Evolutionary conservation across 148 eudicot species (phyloP).

Genomic region (Camellia japonica): DNA sequence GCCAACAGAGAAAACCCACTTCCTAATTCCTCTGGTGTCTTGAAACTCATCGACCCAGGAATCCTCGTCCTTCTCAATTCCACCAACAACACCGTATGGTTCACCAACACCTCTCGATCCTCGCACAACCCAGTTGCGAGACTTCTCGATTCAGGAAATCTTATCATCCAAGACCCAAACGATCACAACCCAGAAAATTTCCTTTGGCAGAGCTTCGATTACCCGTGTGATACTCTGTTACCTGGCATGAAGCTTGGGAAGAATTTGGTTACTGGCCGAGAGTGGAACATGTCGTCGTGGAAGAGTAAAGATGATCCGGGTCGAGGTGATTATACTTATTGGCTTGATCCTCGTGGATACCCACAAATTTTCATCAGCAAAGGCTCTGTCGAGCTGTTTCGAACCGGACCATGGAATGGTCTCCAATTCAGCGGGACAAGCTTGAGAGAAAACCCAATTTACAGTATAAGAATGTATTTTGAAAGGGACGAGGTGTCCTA

Average conservation of each 20-base stretch:
- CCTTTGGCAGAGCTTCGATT: constrained; percentile 25
- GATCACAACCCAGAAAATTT: constrained; percentile 7
- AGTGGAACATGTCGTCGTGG: neutral
- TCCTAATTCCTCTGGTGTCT: neutral
- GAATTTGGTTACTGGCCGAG: constrained; percentile 2
- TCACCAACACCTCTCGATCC: neutral
- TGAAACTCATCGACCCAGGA: constrained; percentile 1
- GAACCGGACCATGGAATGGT: neutral
- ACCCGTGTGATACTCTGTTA: constrained; percentile 9
- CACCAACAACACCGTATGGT: neutral
- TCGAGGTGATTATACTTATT: neutral
- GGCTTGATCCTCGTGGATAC: neutral
- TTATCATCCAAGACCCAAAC: constrained; percentile 11
- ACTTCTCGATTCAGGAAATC: constrained; percentile 20
- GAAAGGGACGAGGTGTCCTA: neutral
- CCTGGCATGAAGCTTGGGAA: constrained; percentile 18
- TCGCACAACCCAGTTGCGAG: constrained; percentile 15
- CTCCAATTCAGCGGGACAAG: neutral
- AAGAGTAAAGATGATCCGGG: neutral
- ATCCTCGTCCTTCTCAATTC: constrained; percentile 3
- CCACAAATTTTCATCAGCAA: neutral
- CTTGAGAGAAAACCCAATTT: neutral
- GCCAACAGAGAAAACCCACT: constrained; percentile 17
- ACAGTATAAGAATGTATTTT: neutral
- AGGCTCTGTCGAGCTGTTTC: neutral